Evolutionary conservation across 441 rosid species (phyloP).

Genomic region (Adansonia grandidieri): DNA sequence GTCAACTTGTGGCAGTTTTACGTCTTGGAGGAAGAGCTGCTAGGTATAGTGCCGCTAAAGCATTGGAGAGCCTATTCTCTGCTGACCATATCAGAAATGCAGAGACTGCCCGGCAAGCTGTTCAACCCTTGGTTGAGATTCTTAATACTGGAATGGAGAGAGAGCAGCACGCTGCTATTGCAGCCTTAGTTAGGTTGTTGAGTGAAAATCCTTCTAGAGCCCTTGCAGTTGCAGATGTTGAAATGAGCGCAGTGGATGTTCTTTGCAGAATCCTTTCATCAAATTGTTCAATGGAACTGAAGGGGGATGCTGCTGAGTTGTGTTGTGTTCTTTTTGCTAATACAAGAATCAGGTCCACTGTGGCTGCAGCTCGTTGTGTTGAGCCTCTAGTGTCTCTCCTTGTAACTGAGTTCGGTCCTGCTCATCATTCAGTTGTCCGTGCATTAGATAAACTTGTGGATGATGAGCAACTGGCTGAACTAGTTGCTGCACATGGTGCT

Average conservation of each 20-base stretch:
- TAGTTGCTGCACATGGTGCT: slow-evolving; percentile 99
- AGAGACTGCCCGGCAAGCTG: slow-evolving; percentile 90
- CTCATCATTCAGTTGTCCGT: slow-evolving; percentile 95
- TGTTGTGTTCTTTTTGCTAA: slow-evolving; percentile 97
- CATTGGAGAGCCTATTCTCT: slow-evolving; percentile 94
- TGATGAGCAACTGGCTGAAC: slow-evolving; percentile 99
- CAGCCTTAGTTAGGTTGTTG: slow-evolving; percentile 92
- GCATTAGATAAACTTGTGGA: slow-evolving; percentile 97
- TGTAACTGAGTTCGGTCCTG: slow-evolving; percentile 85
- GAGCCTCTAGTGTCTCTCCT: slow-evolving; percentile 99
- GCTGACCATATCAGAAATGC: slow-evolving; percentile 99
- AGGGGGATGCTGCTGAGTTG: slow-evolving; percentile 99
- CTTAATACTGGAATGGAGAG: slow-evolving; percentile 94
- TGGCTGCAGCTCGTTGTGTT: slow-evolving; percentile 99
- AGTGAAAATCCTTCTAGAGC: slow-evolving; percentile 98
- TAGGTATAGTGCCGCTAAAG: slow-evolving; percentile 96
- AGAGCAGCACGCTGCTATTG: slow-evolving; percentile 99
- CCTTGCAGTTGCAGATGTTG: slow-evolving; percentile 96
- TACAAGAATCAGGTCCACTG: slow-evolving; percentile 90
- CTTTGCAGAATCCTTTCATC: slow-evolving; percentile 98
- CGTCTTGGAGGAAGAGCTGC: slow-evolving; percentile 99
- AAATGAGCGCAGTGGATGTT: slow-evolving; percentile 98
- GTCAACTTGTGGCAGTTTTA: slow-evolving; percentile 97
- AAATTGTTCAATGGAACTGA: slow-evolving; percentile 89
- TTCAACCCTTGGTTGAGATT: slow-evolving; percentile 98